Base-by-base conservation (phyloP, 331 rosid species). In the Cydonia oblonga region DNA sequence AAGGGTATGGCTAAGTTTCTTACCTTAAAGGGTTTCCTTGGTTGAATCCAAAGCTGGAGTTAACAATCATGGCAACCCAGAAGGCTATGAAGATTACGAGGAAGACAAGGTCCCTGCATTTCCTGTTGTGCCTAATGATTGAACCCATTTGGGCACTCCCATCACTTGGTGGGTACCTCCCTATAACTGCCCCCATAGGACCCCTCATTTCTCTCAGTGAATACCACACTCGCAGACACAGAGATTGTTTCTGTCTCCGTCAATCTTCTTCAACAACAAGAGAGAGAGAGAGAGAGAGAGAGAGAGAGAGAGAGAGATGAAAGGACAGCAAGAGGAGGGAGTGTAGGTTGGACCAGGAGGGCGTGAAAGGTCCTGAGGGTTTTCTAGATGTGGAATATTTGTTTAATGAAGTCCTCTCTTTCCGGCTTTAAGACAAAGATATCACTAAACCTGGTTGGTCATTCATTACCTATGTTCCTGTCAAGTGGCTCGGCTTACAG, bases 41-140 rank as follows among this genome's bases (percentile, higher is more conserved):
- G 84, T 95, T 88, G 82, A 91, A 95, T 58, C 87, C 99, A 76
- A 95, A 91, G 92, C 99, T 95, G 51, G 99, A 95, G 86, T 95
- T 95, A 9, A 95, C 97, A 79, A 95, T 91, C 96, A 95, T 95
- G 35, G 95, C 92, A 23, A 95, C 76, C 97, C 97, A 95, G 89
- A 95, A 91, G 20, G 97, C 95, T 19, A 86, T 81, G 42, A 93
- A 93, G 88, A 89, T 81, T 32, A 93, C 78, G 22, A 93, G 91
- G 75, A 85, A 89, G 51, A 76, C 84, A 78, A 93, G 67, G 77
- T 93, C 98, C 70, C 91, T 85, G 79, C 98, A 93, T 85, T 91
- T 91, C 68, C 98, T 81, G 68, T 93, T 88, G 67, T 85, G 96
- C 74, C 86, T 85, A 16, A 91, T 93, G 84, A 93, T 89, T 80